Percentiles rank a stretch among this genome's conserved stretches.
phyloP scores from a whole-genome alignment of 257 asterid genomes.

The Anisodus acutangulus region DNA sequence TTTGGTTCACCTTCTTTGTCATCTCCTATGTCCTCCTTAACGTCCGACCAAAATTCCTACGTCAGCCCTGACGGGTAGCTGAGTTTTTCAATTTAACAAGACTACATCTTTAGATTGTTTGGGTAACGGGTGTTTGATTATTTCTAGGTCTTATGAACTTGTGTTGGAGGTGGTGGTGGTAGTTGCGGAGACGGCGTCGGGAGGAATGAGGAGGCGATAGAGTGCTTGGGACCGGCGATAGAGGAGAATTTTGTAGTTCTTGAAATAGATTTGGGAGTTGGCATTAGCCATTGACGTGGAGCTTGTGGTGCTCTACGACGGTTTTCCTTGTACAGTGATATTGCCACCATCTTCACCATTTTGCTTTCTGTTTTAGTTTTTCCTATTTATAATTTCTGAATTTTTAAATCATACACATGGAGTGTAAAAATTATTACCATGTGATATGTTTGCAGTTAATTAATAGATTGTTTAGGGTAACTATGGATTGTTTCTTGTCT shows the following conservation, averaged over 20 bases:
- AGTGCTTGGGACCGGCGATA: slow-evolving; percentile 79
- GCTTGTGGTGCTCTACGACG: slow-evolving; percentile 73
- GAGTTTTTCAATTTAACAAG: too few species aligned
- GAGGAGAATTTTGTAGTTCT: slow-evolving; percentile 63
- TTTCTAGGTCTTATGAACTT: too few species aligned
- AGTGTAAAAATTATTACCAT: too few species aligned
- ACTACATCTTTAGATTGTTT: too few species aligned
- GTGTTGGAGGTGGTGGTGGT: slow-evolving; percentile 10
- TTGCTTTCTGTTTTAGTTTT: not conserved
- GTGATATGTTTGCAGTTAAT: too few species aligned
- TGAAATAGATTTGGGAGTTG: slow-evolving; percentile 61
- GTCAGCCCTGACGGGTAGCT: too few species aligned
- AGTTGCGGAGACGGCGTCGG: not conserved
- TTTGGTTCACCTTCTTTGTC: too few species aligned
- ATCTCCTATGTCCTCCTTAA: too few species aligned
- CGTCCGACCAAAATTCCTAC: too few species aligned
- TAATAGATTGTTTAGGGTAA: too few species aligned
- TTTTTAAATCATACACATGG: not conserved
- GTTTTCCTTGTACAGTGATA: slow-evolving; percentile 86
- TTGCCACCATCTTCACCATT: slow-evolving; percentile 61
- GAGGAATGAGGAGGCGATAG: slow-evolving; percentile 47
- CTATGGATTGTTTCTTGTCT: too few species aligned
- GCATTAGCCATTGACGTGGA: slow-evolving; percentile 71
- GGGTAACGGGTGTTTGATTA: too few species aligned
- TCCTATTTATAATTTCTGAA: not conserved